A percentile compares a stretch with the other conserved stretches of the same genome.
Evolutionary conservation across 306 rosid species (phyloP).

Genomic region (Prunus mira): DNA sequence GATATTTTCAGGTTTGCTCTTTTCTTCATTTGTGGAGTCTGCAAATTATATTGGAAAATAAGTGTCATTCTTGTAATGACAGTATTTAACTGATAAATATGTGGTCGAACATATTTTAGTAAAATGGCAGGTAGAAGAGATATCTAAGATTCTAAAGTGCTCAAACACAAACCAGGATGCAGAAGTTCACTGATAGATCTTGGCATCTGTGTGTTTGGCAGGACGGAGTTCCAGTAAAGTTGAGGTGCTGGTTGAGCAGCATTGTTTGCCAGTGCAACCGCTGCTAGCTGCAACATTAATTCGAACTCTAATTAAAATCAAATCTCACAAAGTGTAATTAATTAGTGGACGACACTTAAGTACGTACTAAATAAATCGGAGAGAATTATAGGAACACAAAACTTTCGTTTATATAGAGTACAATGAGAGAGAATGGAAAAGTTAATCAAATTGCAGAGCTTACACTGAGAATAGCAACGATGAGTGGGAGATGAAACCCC

Average conservation of each 20-base stretch:
- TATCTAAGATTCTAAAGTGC: too few species aligned
- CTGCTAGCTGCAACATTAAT: conserved; percentile 28
- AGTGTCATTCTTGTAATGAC: too few species aligned
- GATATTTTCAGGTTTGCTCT: too few species aligned
- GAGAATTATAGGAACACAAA: neutral
- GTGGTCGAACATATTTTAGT: too few species aligned
- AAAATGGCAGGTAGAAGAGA: too few species aligned
- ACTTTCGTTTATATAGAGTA: too few species aligned
- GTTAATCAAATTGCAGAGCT: conserved; percentile 11
- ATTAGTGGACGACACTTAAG: too few species aligned
- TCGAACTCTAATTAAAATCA: neutral
- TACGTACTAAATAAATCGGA: neutral
- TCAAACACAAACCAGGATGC: conserved; percentile 33
- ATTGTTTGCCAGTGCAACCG: conserved; percentile 34
- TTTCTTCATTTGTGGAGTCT: too few species aligned
- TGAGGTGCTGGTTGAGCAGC: conserved; percentile 55
- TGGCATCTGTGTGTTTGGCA: conserved; percentile 69
- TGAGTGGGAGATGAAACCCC: conserved; percentile 33
- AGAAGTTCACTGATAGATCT: conserved; percentile 48
- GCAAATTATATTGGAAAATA: too few species aligned
- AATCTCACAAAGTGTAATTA: neutral
- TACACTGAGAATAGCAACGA: conserved; percentile 47
- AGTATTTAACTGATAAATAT: too few species aligned
- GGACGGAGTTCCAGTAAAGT: conserved; percentile 57
- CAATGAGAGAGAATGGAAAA: too few species aligned